Evolutionary conservation across 2,329 filamentous ascomycete genomes (phyloP).

Genomic region (Cladophialophora chaetospira): DNA sequence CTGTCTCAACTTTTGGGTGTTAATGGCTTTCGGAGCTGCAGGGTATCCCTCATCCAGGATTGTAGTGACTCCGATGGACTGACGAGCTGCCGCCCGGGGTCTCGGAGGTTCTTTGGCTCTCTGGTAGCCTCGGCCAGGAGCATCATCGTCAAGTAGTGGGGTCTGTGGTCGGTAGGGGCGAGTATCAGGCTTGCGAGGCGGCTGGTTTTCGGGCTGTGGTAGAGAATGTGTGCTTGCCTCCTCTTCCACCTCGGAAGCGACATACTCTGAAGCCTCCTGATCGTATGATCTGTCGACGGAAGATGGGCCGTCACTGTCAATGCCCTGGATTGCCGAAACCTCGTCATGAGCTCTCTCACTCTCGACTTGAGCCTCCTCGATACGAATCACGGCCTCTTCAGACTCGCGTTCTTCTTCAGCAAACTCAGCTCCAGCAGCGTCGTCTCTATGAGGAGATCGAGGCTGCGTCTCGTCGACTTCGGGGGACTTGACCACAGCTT

Average conservation of each 20-base stretch:
- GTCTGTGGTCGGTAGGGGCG: neutral
- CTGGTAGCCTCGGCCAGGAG: neutral
- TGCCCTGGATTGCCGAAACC: neutral
- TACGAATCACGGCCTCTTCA: too few species aligned
- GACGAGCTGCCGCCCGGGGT: neutral
- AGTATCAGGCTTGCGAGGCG: neutral
- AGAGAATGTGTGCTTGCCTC: neutral
- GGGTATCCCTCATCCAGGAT: slow-evolving; percentile 16
- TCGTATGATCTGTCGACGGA: neutral
- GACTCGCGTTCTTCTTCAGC: neutral
- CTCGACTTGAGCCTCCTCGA: too few species aligned
- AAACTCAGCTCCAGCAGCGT: neutral
- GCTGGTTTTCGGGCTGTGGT: neutral
- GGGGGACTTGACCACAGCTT: neutral
- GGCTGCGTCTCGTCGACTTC: neutral
- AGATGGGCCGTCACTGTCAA: neutral
- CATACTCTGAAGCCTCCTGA: slow-evolving; percentile 7
- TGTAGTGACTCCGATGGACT: slow-evolving; percentile 11
- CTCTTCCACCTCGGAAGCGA: slow-evolving; percentile 1
- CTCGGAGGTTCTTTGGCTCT: neutral
- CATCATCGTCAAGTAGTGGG: slow-evolving; percentile 6
- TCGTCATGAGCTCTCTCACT: neutral
- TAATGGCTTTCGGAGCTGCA: slow-evolving; percentile 4
- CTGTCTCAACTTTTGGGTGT: slow-evolving; percentile 1
- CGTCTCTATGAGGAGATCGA: neutral